phyloP scores from a whole-genome alignment of 345 rosid genomes.

The Salix brachista region DNA sequence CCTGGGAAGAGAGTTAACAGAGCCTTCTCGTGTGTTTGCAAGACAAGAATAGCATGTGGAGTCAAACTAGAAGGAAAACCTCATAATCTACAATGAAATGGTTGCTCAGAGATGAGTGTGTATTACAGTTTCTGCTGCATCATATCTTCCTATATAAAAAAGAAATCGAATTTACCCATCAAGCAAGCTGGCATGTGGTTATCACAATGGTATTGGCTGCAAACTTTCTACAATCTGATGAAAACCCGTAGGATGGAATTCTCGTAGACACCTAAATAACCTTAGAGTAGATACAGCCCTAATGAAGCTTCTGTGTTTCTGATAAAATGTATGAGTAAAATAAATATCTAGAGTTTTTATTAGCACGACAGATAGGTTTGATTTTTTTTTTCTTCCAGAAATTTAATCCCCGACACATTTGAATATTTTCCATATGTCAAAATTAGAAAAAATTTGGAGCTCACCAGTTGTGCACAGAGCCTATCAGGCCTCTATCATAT shows the following conservation, averaged over 20 bases:
- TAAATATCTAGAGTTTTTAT: neutral
- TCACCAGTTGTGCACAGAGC: constrained; percentile 81
- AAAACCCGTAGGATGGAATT: neutral
- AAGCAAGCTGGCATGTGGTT: neutral
- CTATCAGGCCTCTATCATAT: constrained; percentile 93
- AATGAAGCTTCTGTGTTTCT: neutral
- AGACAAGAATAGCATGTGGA: neutral
- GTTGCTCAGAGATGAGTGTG: neutral
- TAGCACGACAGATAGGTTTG: neutral
- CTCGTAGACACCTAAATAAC: neutral
- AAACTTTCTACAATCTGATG: neutral
- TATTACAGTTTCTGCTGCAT: neutral
- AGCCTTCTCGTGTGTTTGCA: too few species aligned
- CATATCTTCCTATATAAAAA: too few species aligned
- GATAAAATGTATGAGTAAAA: neutral
- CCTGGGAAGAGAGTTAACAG: neutral
- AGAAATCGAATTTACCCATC: neutral
- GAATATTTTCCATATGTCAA: neutral
- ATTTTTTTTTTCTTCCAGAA: neutral
- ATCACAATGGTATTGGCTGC: neutral
- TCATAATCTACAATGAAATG: neutral
- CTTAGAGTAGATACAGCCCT: neutral
- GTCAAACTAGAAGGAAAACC: neutral
- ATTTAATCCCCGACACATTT: neutral
- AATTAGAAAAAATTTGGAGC: neutral